A percentile compares a stretch with the other conserved stretches of the same genome.
Conservation (phyloP, 108 stramenopile species). For the Cyclotella atomus region DNA sequence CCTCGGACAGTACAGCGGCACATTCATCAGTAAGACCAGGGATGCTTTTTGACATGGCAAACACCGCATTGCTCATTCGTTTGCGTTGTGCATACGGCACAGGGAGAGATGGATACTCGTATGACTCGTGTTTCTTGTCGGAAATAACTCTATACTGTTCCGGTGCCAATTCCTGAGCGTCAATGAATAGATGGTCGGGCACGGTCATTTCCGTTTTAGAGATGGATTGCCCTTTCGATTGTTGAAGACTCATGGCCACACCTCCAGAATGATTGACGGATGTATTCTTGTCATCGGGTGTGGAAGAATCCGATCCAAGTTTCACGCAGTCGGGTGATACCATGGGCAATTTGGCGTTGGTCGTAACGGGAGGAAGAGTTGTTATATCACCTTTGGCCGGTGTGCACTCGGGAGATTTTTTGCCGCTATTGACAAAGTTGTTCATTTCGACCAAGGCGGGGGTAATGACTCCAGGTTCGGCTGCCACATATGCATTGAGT, state of each 20-base stretch:
- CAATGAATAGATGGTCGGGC: constrained; percentile 66
- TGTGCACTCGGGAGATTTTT: constrained; percentile 28
- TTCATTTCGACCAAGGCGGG: constrained; percentile 82
- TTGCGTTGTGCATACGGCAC: constrained; percentile 86
- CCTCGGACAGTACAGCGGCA: constrained; percentile 76
- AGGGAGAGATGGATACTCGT: constrained; percentile 73
- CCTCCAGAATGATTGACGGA: constrained; percentile 51
- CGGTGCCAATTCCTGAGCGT: constrained; percentile 63
- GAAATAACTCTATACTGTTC: constrained; percentile 76
- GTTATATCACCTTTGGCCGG: constrained; percentile 28
- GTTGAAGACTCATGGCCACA: constrained; percentile 39
- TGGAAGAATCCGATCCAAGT: constrained; percentile 5
- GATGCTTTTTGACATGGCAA: constrained; percentile 76
- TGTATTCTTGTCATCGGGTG: constrained; percentile 12
- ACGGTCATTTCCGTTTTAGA: neutral
- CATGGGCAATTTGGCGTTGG: constrained; percentile 14
- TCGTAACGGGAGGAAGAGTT: neutral
- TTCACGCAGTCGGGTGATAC: constrained; percentile 45
- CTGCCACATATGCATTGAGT: constrained; percentile 79
- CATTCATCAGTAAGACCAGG: constrained; percentile 84
- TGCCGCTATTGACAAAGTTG: constrained; percentile 65
- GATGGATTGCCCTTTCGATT: constrained; percentile 15
- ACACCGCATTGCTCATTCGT: constrained; percentile 81
- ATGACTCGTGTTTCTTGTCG: constrained; percentile 49
- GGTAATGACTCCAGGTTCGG: constrained; percentile 80